phyloP scores from a whole-genome alignment of 371 early-diverging fungal species.

The Batkoa obscura region DNA sequence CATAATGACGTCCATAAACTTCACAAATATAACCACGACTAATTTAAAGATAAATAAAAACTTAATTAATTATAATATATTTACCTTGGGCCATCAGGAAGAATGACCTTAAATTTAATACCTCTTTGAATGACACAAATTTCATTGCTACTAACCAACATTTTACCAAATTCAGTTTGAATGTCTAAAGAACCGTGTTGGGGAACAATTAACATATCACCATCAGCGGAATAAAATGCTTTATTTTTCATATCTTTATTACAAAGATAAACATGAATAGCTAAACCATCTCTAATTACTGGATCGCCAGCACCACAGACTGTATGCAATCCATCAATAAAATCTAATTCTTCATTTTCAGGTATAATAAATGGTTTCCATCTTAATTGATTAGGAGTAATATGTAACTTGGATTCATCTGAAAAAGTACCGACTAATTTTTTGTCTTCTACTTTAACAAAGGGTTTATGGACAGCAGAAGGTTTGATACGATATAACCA shows the following conservation, averaged over 20 bases:
- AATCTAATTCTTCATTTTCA: constrained; percentile 29
- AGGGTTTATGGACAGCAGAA: constrained; percentile 73
- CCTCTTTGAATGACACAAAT: constrained; percentile 87
- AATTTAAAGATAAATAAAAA: constrained; percentile 2
- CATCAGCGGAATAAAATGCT: constrained; percentile 80
- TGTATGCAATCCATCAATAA: constrained; percentile 68
- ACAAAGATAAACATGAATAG: constrained; percentile 65
- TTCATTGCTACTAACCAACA: constrained; percentile 73
- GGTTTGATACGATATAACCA: constrained; percentile 95
- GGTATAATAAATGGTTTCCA: constrained; percentile 86
- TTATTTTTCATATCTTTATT: constrained; percentile 51
- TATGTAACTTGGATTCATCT: constrained; percentile 17
- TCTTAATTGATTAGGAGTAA: constrained; percentile 76
- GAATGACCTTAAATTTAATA: constrained; percentile 57
- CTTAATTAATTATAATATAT: neutral
- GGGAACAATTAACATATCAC: constrained; percentile 88
- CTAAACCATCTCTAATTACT: constrained; percentile 52
- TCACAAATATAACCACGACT: constrained; percentile 82
- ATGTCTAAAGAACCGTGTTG: constrained; percentile 78
- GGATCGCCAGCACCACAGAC: constrained; percentile 83
- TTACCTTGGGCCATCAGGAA: constrained; percentile 63
- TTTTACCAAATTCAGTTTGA: constrained; percentile 78
- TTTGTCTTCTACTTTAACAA: constrained; percentile 15
- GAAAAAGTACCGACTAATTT: constrained; percentile 31
- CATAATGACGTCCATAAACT: constrained; percentile 71